Evolutionary conservation across 2,329 filamentous ascomycete genomes (phyloP), one percentile per base, ranked within the genome.

Genomic region (Ciborinia camelliae): DNA sequence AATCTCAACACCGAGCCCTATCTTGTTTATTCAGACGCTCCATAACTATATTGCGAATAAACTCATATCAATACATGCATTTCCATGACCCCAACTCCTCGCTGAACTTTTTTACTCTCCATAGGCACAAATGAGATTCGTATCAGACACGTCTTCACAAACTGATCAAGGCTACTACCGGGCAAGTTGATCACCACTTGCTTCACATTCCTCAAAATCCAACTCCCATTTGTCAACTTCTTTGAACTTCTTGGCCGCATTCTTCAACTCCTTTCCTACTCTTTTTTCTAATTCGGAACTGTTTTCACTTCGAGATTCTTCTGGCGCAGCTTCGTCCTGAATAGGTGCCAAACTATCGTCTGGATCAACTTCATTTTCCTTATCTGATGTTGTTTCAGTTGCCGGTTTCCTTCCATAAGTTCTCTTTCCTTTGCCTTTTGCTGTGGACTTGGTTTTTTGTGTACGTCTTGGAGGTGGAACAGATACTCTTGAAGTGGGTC

Each of bases 211-310:
- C 77, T 90, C 87, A 75, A 84, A 90, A 59, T 86, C 85, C 67
- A 90, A 76, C 76, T 87, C 81, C 86, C 86, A 90, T 76, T 82
- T 79, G 74, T 90, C 87, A 48, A 90, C 87, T 76, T 90, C 87
- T 74, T 84, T 81, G 71, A 90, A 90, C 76, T 89, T 89, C 73
- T 79, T 81, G 12, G 80, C 80, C 48, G 85, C 84, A 58, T 81
- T 78, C 75, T 84, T 84, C 67, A 90, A 77, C 78, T 76, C 73
- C 57, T 71, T 72, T 8, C 81, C 77, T 55, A 81, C 73, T 8
- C 77, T 74, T 57, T 75, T 75, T 64, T 77, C 73, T 72, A 78
- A 47, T 69, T 75, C 70, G 72, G 76, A 71, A 69, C 77, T 76
- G 71, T 75, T 74, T 67, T 76, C 76, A 41, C 43, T 43, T 20